Conservation (phyloP, 441 rosid genomes). For the Euphorbia schlechtendalii region DNA sequence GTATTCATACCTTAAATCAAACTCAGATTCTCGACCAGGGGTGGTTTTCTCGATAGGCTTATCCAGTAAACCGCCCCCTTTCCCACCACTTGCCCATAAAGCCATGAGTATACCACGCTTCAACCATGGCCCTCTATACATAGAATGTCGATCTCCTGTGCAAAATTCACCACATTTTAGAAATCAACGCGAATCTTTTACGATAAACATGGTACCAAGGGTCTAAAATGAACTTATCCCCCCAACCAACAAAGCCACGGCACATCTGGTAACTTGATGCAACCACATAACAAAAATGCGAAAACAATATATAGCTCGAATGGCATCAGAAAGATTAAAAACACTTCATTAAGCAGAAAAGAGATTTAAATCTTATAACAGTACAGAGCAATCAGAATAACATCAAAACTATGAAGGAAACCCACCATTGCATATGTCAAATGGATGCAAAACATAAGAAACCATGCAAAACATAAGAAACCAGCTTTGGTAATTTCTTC, state of each 20-base stretch:
- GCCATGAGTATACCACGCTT: constrained; percentile 51
- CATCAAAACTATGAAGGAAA: background rate
- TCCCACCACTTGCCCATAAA: constrained; percentile 55
- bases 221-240: background rate
- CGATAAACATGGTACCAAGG: background rate
- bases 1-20: constrained; percentile 60
- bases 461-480: background rate
- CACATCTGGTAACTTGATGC: background rate
- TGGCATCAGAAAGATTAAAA: too few species aligned
- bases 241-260: background rate
- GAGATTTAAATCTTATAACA: too few species aligned
- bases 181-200: background rate
- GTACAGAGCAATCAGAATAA: too few species aligned
- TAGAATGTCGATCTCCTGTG: constrained; percentile 52
- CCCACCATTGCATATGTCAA: background rate
- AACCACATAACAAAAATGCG: too few species aligned
- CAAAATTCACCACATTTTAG: constrained; percentile 16
- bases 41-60: constrained; percentile 78
- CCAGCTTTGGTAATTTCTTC: background rate
- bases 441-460: too few species aligned
- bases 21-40: constrained; percentile 87
- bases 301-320: background rate
- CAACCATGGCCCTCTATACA: constrained; percentile 49
- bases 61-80: constrained; percentile 86
- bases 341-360: too few species aligned